Evolutionary conservation across 2,329 filamentous ascomycete genomes (phyloP).

Genomic region (Pseudocercospora eumusae): DNA sequence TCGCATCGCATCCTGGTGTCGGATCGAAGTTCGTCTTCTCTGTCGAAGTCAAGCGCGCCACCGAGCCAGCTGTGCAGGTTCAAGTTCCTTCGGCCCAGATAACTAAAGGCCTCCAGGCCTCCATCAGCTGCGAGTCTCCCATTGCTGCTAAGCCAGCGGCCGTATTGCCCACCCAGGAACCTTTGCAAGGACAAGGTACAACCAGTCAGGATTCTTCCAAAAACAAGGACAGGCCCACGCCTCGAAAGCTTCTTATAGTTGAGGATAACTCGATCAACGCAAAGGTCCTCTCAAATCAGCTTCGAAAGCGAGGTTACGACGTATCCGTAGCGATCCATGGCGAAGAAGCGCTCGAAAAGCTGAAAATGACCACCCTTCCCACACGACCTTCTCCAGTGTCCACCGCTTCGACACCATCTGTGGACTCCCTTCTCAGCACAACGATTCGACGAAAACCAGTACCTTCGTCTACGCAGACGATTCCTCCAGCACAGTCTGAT

Average conservation of each 20-base stretch:
- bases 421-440: conserved; percentile 8
- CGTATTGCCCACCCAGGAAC: background rate
- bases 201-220: background rate
- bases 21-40: conserved; percentile 70
- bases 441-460: conserved; percentile 20
- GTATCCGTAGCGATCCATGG: conserved; percentile 33
- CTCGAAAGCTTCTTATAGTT: conserved; percentile 24
- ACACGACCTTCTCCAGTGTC: conserved; percentile 4
- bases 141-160: background rate
- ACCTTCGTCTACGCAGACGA: background rate
- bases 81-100: conserved; percentile 10
- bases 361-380: conserved; percentile 19
- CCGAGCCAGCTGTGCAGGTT: conserved; percentile 9
- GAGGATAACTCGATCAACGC: conserved; percentile 39
- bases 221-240: background rate
- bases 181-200: conserved; percentile 9
- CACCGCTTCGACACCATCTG: background rate
- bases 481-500: background rate
- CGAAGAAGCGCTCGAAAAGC: conserved; percentile 32
- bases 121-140: conserved; percentile 4
- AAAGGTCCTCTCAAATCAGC: conserved; percentile 33
- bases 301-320: conserved; percentile 31
- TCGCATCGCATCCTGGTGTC: conserved; percentile 58
- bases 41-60: conserved; percentile 41
- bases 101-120: conserved; percentile 10